Conservation (phyloP, 768 basidiomycete genomes). For the Tremella fuciformis region DNA sequence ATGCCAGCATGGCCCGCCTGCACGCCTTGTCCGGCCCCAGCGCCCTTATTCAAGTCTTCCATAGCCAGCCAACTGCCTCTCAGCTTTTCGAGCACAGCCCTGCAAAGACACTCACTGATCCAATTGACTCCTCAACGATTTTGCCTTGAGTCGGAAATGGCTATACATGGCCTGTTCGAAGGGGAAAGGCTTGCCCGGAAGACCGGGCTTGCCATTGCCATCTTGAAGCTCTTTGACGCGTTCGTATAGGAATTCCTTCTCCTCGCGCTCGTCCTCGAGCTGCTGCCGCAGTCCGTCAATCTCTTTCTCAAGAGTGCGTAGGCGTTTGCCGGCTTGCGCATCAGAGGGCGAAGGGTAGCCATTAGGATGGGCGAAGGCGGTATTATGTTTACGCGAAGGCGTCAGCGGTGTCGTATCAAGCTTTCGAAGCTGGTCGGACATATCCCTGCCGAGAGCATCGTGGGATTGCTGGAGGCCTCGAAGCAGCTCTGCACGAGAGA, state of each 20-base stretch:
- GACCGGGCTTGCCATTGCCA: slow-evolving; percentile 12
- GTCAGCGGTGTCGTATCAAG: slow-evolving; percentile 35
- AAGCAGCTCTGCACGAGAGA: slow-evolving; percentile 36
- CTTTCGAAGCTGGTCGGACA: slow-evolving; percentile 43
- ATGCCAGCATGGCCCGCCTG: neutral
- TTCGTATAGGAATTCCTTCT: slow-evolving; percentile 40
- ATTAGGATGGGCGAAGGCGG: slow-evolving; percentile 64
- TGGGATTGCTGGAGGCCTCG: slow-evolving; percentile 43
- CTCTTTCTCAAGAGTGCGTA: slow-evolving; percentile 39
- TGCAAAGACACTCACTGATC: slow-evolving; percentile 32
- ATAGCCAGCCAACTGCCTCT: slow-evolving; percentile 42
- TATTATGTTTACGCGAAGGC: slow-evolving; percentile 45
- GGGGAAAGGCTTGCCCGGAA: slow-evolving; percentile 18
- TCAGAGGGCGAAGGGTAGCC: slow-evolving; percentile 55
- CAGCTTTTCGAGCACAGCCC: neutral
- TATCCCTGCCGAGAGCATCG: slow-evolving; percentile 40
- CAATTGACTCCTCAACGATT: slow-evolving; percentile 37
- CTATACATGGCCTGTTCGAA: slow-evolving; percentile 44
- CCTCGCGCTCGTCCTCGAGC: slow-evolving; percentile 47
- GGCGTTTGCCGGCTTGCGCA: slow-evolving; percentile 56
- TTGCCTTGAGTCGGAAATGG: slow-evolving; percentile 45
- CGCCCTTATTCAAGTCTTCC: slow-evolving; percentile 36
- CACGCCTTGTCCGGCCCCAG: neutral
- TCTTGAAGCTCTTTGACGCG: slow-evolving; percentile 34
- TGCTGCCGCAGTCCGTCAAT: slow-evolving; percentile 40